Evolutionary conservation across 2,329 filamentous ascomycete species (phyloP), one percentile per base, ranked within the genome.

Genomic region (Beauveria varroae): DNA sequence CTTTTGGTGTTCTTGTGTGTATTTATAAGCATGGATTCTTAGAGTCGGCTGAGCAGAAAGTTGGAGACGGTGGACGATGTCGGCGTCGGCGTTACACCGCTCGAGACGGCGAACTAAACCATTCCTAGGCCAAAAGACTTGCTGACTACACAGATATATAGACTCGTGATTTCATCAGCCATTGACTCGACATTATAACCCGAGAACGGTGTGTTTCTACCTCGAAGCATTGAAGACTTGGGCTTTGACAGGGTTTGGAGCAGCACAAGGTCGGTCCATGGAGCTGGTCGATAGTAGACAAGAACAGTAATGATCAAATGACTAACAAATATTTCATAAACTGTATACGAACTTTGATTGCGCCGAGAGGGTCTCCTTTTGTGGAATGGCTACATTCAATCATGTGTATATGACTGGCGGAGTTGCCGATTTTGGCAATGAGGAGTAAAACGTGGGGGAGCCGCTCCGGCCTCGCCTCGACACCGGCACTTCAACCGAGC

Each of bases 21-120:
- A 52, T 60, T 60, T 52, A 37, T 60, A 47, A 60, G 28, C 50
- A 49, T 20, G 24, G 41, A 40, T 34, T 28, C 22, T 47, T 14
- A 44, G n/a, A 49, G 57, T 56, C 52, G 59, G 59, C 59, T 61
- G 59, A 55, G 52, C 28, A 50, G 18, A 55, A 56, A 44, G 22
- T 16, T 55, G 59, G 51, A 26, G 59, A 50, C 43, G 16, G 28
- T 22, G 24, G 30, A 50, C 52, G 43, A 55, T 56, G 43, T 56
- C 51, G 59, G 44, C 30, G 59, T 1, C 43, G 50, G 51, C 9
- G 20, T 51, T 22, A 30, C 9, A 37, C 30, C 46, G 22, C 46
- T 51, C 20, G 4, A n/a, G 8, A 20, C 16, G 41, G 18, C 41
- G 16, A n/a, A 44, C 20, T 44, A 9, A 20, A 20, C 41, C 7